Evolutionary conservation across 495 filamentous ascomycete genomes (phyloP), one percentile per base, ranked within the genome.

Genomic region (Cenococcum geophilum): DNA sequence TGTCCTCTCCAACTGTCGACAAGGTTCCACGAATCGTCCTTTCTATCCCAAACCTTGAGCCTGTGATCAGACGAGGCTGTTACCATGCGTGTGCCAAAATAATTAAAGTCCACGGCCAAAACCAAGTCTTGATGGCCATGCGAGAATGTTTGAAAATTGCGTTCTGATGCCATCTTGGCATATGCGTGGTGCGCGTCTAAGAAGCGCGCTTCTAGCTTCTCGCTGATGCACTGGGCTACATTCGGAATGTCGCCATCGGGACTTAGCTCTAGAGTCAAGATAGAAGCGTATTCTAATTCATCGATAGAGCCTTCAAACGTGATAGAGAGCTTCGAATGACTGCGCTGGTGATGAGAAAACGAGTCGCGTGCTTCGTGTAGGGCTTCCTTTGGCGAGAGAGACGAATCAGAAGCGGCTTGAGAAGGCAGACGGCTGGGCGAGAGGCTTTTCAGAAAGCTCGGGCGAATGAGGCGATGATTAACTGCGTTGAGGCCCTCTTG

Each of bases 1-100:
- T 99, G 93, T 14, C 89, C 95, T 58, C 83, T 83, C 90, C 93
- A 97, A 53, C 84, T 89, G 70, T 97, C 93, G 65, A 83, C 86
- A 45, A 91, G 74, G 42, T 83, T 81, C 90, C 90, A 96, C 51
- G 63, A 51, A 18, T 84, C 76, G 63, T 85, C 83, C 62, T 91
- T 82, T 45, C 80, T 73, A 71, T 95, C 90, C 81, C 91, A 97
- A 34, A 97, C 88, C 71, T 91, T 90, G 66, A 99, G 86, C 70
- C 87, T 88, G 69, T 96, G 95, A 74, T 99, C 93, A 1, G 91
- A 87, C 37, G 89, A 93, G 32, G 89, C 89, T 11, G 92, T 92
- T 32, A 91, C 89, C 75, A 92, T 88, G 62, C 92, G 89, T 65
- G 87, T 91, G 60, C 93, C 93, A 71, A 92, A 92, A 67, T 80